Evolutionary conservation across 139 green algal genomes (phyloP), one percentile per base, ranked within the genome.

Genomic region (Chlamydomonas eustigma): DNA sequence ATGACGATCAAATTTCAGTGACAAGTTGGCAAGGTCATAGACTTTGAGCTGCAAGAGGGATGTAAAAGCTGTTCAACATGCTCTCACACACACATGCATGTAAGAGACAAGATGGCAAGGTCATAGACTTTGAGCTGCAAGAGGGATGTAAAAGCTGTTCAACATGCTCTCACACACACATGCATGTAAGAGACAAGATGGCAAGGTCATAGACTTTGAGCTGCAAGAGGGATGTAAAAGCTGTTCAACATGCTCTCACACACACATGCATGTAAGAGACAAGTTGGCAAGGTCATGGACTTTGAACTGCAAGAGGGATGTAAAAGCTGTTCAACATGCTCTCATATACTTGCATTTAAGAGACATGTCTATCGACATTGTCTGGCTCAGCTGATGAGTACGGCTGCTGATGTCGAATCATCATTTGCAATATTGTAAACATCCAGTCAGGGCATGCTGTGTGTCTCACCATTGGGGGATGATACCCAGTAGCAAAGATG

Each of bases 1-100:
- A 84, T 98, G 91, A 35, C 96, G 84, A 68, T 95, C 89, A 85
- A 98, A 99, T 88, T 99, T 99, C 77, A 97, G 86, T 1, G 90
- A 93, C 50, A 99, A 90, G 76, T 99, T 88, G 39, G 71, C 72
- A 18, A 98, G 83, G 80, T 99, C 96, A 78, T 94, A 99, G 37
- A 94, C 85, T 52, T 86, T 87, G 39, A 95, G 64, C 87, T 91
- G 81, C 2, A 35, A 6, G 18, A 8, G 30, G 6, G 66, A 5
- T 30, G 28, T 33, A 8, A 22, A 8, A 6, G n/a, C 30, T 70
- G 63, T 70, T 70, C n/a, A n/a, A n/a, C n/a, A n/a, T n/a, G n/a
- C n/a, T n/a, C n/a, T n/a, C n/a, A n/a, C n/a, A 31, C 24, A 22
- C 28, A 18, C n/a, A 70, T 37, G 32, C 8, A 8, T 70, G 6